These are phyloP conservation scores for Eucalyptus tenuipes DNA, from an alignment of 345 rosid species.

Conservation along the genomic window DNA sequence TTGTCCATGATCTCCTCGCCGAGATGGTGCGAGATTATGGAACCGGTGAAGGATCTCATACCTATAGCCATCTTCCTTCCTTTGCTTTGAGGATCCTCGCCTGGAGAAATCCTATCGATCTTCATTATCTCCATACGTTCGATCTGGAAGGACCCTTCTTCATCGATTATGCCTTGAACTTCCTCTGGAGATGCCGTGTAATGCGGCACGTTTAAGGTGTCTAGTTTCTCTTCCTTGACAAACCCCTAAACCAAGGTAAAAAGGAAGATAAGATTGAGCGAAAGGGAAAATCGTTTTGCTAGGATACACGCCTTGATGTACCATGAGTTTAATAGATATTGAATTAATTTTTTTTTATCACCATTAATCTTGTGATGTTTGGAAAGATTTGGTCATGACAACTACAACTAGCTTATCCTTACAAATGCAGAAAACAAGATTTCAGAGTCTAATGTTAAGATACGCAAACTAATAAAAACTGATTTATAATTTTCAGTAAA, in stretches of 20 bases:
- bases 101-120: not conserved
- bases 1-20: not conserved
- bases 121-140: not conserved
- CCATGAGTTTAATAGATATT: not conserved
- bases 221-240: not conserved
- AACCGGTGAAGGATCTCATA: not conserved
- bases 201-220: not conserved
- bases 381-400: not conserved
- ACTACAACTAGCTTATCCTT: not conserved
- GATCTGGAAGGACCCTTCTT: not conserved
- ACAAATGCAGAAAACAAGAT: not conserved
- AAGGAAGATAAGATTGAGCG: accelerated
- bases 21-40: not conserved
- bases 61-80: not conserved
- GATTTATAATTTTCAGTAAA: not conserved
- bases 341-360: too few species aligned
- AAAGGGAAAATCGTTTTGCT: not conserved
- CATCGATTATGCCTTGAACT: not conserved
- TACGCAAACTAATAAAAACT: not conserved
- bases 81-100: not conserved
- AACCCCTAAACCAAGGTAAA: not conserved
- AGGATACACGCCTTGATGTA: not conserved
- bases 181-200: not conserved
- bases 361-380: not conserved
- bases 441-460: not conserved